Evolutionary conservation across 306 rosid species (phyloP), one percentile per base, ranked within the genome.

Genomic region (Ceratonia siliqua): DNA sequence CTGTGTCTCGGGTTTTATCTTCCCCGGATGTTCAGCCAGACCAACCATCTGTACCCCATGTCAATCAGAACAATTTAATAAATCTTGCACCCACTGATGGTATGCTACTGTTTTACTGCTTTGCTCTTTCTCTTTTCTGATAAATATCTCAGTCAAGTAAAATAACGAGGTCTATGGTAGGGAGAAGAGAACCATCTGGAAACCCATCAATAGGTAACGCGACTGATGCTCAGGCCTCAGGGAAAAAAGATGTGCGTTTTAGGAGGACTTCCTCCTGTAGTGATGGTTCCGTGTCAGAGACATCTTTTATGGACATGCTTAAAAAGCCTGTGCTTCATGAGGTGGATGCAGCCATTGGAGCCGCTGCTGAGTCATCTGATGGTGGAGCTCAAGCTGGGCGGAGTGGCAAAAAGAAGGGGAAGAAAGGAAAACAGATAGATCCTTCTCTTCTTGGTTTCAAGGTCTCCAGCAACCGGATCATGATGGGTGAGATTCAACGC

Each of bases 401-500:
- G 21, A 68, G 79, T 35, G 86, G 86, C 74, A 89, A 87, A 74
- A 89, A 85, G 88, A 89, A 89, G 66, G 94, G 91, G 52, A 89
- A 87, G 89, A 89, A 85, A 56, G 94, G 94, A 62, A 89, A 87
- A 12, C 91, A 89, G 81, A 89, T 89, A 42, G 91, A 89, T 79
- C 94, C 94, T 36, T 80, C 94, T 58, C 94, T 89, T 53, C 91
- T 89, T 69, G 94, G 94, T 55, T 89, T 89, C 76, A 89, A 85
- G 81, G 94, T 89, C 72, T 85, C 94, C 43, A 89, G 94, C 77
- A 87, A 87, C 82, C 85, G 94, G 69, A 85, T 87, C 80, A 83
- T 89, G 88, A 83, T 87, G 94, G 94, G 94, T 18, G 94, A 89
- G 84, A 89, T 89, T 59, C 90, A 89, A 77, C 89, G 91, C 73